Evolutionary conservation across 2,329 filamentous ascomycete species (phyloP), one percentile per base, ranked within the genome.

Genomic region (Claviceps sp.): DNA sequence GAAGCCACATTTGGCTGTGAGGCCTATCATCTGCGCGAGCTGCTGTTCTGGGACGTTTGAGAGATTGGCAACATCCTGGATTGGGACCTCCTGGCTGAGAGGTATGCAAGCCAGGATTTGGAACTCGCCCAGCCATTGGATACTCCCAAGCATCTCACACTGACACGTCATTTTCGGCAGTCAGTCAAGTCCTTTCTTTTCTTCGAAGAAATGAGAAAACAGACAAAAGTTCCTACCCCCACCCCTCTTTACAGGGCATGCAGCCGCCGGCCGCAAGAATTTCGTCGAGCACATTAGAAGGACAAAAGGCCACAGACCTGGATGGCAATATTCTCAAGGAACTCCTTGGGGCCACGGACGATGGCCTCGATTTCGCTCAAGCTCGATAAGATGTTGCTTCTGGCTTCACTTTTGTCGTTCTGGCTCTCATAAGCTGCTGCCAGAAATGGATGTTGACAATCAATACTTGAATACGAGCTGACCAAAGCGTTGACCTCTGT

Each of bases 61-160:
- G 3, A 75, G 56, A 16, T 71, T 66, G 5, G 72, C 70, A 1
- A 74, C 55, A 48, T 74, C 72, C 38, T 65, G 61, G 47, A 64
- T 56, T 1, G 62, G 55, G 8, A 71, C 63, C 42, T 57, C 67
- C 22, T 61, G 65, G 5, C 47, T 51, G 1, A 69, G 57, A 1
- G 72, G 72, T n/a, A 75, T 68, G 55, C 62, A 73, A 3, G 69
- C 69, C 0, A 72, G 63, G 4, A 74, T 60, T 49, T 73, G 70
- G 53, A 70, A 70, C 13, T 74, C 67, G 5, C 63, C 67, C 14
- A 74, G 61, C 72, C 47, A 53, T 20, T 46, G 47, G 6, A 53
- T 34, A 34, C 47, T 37, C 4, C 37, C 51, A 4, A 49, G 46
- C 18, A 48, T 30, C 40, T 52, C 44, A 50, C 48, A 50, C 37